Percentiles rank a stretch among this genome's conserved stretches.
Evolutionary conservation across 176 grass and related monocot genomes (phyloP).

Genomic region (Aegilops longissima): DNA sequence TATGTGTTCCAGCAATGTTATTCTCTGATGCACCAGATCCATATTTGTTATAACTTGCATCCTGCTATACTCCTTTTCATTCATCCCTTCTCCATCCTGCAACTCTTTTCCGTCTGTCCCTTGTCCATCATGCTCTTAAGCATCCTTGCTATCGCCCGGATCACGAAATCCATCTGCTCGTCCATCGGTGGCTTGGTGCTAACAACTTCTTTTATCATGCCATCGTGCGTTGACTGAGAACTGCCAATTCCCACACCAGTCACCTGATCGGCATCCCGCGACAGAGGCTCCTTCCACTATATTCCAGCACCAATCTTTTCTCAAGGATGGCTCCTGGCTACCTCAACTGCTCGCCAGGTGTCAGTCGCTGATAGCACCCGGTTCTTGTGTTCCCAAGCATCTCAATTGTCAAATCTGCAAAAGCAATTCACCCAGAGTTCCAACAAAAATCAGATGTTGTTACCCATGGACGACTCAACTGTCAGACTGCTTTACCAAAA

Average conservation of each 20-base stretch:
- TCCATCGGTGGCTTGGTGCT: no score
- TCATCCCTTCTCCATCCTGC: not conserved
- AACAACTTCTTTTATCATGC: no score
- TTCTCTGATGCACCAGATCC: not conserved
- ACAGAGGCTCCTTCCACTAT: constrained; percentile 11
- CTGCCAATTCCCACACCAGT: not conserved
- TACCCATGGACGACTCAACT: not conserved
- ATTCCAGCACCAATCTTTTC: not conserved
- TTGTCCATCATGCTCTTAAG: no score
- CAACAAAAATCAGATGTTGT: not conserved
- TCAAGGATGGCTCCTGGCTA: not conserved
- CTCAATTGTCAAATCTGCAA: constrained; percentile 47
- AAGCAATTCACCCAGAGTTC: constrained; percentile 2
- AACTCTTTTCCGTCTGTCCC: no score
- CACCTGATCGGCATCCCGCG: not conserved
- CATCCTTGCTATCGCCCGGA: no score
- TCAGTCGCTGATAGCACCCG: constrained; percentile 56
- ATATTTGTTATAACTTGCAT: constrained; percentile 11
- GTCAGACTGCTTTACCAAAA: not conserved
- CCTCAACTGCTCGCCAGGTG: constrained; percentile 44
- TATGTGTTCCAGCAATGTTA: not conserved
- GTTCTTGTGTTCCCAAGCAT: constrained; percentile 63
- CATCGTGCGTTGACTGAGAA: no score
- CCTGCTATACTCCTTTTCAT: not conserved
- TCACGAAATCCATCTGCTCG: no score